phyloP scores from a whole-genome alignment of 116 monocot species.

The Iris pallida region DNA sequence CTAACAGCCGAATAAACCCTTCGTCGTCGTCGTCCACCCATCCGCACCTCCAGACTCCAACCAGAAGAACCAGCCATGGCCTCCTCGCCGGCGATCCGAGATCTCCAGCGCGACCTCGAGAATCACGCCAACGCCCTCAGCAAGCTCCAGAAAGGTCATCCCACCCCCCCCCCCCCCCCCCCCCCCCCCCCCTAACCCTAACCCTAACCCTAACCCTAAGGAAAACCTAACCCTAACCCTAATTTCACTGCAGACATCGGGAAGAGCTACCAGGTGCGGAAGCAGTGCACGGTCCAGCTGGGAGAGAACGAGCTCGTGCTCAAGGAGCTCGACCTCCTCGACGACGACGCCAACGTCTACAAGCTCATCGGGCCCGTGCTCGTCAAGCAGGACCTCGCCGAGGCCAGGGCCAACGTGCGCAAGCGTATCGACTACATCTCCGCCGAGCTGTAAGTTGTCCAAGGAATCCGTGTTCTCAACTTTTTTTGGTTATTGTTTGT shows the following conservation, averaged over 20 bases:
- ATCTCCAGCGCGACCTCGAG: conserved; percentile 74
- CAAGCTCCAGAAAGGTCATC: conserved; percentile 78
- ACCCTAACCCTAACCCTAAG: background rate
- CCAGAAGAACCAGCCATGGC: conserved; percentile 17
- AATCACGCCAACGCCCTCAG: conserved; percentile 60
- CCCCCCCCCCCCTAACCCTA: background rate
- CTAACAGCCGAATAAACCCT: no score
- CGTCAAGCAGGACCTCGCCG: conserved; percentile 89
- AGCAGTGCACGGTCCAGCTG: conserved; percentile 95
- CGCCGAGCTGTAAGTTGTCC: conserved; percentile 56
- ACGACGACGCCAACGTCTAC: conserved; percentile 63
- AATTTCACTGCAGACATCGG: conserved; percentile 48
- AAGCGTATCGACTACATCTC: conserved; percentile 92
- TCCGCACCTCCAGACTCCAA: no score
- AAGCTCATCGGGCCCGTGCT: conserved; percentile 92
- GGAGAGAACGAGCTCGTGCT: conserved; percentile 97
- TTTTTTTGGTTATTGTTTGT: conserved; percentile 7
- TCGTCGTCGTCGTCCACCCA: no score
- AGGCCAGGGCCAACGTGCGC: conserved; percentile 80
- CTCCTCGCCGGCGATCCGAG: conserved; percentile 35
- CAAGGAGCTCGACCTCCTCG: conserved; percentile 78
- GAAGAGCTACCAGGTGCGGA: conserved; percentile 88
- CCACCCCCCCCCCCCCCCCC: background rate
- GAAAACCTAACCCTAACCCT: background rate
- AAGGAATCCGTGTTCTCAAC: background rate